phyloP scores from a whole-genome alignment of 31 red algal species.

The Odonthalia washingtoniensis region DNA sequence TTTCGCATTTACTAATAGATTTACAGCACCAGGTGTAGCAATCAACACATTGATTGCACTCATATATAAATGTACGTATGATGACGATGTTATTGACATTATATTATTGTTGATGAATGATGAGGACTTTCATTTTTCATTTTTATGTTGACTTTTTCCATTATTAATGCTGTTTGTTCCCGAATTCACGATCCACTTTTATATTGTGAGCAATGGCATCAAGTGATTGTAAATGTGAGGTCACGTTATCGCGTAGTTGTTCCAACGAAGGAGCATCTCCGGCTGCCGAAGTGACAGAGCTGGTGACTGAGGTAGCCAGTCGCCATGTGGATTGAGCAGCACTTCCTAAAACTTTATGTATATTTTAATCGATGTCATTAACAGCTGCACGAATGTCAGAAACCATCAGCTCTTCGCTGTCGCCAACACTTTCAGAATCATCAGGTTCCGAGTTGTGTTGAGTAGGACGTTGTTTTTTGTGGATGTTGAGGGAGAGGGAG shows the following conservation, averaged over 20 bases:
- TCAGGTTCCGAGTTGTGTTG: too few species aligned
- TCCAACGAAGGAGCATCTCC: constrained; percentile 47
- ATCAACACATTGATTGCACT: too few species aligned
- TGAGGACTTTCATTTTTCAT: too few species aligned
- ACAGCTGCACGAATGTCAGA: constrained; percentile 46
- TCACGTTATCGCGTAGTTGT: constrained; percentile 60
- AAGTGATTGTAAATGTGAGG: constrained; percentile 50
- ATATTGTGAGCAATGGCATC: constrained; percentile 58
- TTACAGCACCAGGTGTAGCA: too few species aligned
- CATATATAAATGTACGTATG: too few species aligned
- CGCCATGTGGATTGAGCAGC: constrained; percentile 71
- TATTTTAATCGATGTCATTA: constrained; percentile 60
- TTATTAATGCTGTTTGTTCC: constrained; percentile 54
- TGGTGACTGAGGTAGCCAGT: constrained; percentile 60
- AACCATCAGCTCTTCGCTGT: too few species aligned
- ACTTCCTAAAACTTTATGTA: constrained; percentile 58
- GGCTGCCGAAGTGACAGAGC: constrained; percentile 49
- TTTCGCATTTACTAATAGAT: background rate
- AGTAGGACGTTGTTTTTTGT: too few species aligned
- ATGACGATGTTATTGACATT: too few species aligned
- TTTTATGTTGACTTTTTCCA: too few species aligned
- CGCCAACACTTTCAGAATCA: too few species aligned
- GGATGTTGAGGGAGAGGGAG: too few species aligned
- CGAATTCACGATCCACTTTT: constrained; percentile 51
- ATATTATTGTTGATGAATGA: too few species aligned